Conservation (phyloP, 2,329 filamentous ascomycete genomes). For the Fusarium penzigii region DNA sequence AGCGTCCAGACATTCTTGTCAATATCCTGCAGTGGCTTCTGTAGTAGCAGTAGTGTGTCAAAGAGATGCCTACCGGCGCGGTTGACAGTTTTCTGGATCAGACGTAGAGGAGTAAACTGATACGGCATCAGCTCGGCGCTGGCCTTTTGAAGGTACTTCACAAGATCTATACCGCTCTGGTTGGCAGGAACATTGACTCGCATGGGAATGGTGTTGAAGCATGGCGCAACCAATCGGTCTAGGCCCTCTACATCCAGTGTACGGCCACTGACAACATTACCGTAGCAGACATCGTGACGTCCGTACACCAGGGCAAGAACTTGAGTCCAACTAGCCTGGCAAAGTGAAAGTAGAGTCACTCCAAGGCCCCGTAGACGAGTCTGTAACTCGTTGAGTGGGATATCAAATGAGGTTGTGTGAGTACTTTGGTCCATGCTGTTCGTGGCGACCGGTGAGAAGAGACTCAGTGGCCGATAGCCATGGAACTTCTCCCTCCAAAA, state of each 20-base stretch:
- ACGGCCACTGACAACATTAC: slow-evolving; percentile 81
- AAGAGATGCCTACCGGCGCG: slow-evolving; percentile 61
- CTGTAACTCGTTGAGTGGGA: slow-evolving; percentile 49
- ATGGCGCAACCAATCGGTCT: slow-evolving; percentile 78
- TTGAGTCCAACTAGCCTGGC: slow-evolving; percentile 73
- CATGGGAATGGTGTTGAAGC: slow-evolving; percentile 86
- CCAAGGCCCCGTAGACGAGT: slow-evolving; percentile 52
- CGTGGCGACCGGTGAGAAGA: slow-evolving; percentile 26
- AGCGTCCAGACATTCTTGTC: slow-evolving; percentile 58
- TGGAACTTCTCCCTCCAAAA: slow-evolving; percentile 68
- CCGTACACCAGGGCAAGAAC: slow-evolving; percentile 59
- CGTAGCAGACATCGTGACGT: slow-evolving; percentile 75
- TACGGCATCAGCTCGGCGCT: slow-evolving; percentile 65
- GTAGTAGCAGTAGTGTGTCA: slow-evolving; percentile 78
- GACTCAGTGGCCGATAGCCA: slow-evolving; percentile 42
- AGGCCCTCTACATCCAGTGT: slow-evolving; percentile 65
- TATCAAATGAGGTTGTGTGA: slow-evolving; percentile 31
- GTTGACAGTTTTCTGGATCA: slow-evolving; percentile 58
- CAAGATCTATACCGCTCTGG: slow-evolving; percentile 55
- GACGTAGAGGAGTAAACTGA: slow-evolving; percentile 75
- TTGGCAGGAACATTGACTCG: slow-evolving; percentile 54
- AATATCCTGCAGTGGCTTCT: slow-evolving; percentile 62
- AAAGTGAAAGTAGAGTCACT: slow-evolving; percentile 64
- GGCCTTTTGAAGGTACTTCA: slow-evolving; percentile 59
- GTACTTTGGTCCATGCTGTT: slow-evolving; percentile 31